Conservation (phyloP, 2,329 filamentous ascomycete genomes). For the Trichoderma endophyticum region DNA sequence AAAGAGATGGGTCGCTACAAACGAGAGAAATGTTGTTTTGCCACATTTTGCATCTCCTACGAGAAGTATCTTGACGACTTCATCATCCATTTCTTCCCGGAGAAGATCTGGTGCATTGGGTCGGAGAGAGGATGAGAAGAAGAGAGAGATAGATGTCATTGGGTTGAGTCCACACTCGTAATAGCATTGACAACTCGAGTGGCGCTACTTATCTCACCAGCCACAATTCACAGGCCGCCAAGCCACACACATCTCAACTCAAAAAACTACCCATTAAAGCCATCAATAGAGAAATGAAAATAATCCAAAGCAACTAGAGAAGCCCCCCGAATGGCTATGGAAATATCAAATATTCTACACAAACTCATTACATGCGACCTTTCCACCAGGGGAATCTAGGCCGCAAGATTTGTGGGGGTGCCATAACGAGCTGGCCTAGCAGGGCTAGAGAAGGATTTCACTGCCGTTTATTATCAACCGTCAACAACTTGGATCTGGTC, state of each 20-base stretch:
- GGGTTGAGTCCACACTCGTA: background rate
- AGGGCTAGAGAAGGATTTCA: background rate
- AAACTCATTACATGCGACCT: slow-evolving; percentile 28
- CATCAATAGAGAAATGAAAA: background rate
- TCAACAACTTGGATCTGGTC: background rate
- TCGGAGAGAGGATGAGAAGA: background rate
- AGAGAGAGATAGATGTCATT: background rate
- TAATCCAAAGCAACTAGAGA: background rate
- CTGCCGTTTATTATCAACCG: slow-evolving; percentile 21
- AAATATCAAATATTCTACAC: background rate
- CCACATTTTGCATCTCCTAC: slow-evolving; percentile 59
- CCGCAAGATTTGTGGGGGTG: slow-evolving; percentile 27
- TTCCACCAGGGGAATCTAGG: slow-evolving; percentile 25
- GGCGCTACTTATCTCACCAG: slow-evolving; percentile 12
- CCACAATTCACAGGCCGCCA: background rate
- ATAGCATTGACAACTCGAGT: background rate
- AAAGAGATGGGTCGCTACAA: slow-evolving; percentile 30
- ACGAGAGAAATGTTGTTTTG: slow-evolving; percentile 62
- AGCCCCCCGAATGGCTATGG: background rate
- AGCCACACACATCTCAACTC: background rate
- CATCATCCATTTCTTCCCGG: slow-evolving; percentile 44
- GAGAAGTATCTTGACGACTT: slow-evolving; percentile 52
- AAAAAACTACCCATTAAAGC: background rate
- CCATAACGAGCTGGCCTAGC: slow-evolving; percentile 19
- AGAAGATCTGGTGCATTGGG: background rate